These are phyloP conservation scores for Tricholomella constricta DNA, from an alignment of 768 basidiomycete species.

Conservation along the genomic window DNA sequence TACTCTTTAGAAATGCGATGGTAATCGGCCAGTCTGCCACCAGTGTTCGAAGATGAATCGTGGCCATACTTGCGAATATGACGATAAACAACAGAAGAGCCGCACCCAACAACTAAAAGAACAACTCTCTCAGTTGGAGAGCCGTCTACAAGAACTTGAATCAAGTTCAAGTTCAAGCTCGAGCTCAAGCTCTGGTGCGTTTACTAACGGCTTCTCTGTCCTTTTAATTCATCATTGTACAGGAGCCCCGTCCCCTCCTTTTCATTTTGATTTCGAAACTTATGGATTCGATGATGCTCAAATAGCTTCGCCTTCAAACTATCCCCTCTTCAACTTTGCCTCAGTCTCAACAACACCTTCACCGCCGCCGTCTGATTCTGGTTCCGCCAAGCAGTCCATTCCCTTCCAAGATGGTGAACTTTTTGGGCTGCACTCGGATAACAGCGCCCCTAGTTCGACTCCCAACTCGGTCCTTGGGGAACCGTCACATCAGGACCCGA, in stretches of 20 bases:
- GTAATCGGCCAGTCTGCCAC: constrained; percentile 53
- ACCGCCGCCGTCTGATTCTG: constrained; percentile 8
- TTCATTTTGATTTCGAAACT: constrained; percentile 6
- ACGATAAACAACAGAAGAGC: constrained; percentile 60
- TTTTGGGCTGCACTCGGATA: neutral
- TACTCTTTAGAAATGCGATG: constrained; percentile 65
- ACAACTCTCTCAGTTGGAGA: constrained; percentile 54
- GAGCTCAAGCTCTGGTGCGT: constrained; percentile 1
- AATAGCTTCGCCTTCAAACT: neutral
- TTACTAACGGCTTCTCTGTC: neutral
- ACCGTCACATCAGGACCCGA: constrained; percentile 25
- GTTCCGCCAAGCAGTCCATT: neutral
- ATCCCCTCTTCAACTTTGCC: constrained; percentile 6
- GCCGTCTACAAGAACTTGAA: constrained; percentile 56
- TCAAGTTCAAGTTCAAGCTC: constrained; percentile 26
- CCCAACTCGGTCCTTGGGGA: constrained; percentile 17
- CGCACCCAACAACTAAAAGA: constrained; percentile 60
- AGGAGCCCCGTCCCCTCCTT: constrained; percentile 7
- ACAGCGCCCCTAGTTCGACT: constrained; percentile 8
- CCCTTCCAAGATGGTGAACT: neutral
- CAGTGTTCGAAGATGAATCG: constrained; percentile 60
- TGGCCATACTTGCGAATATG: constrained; percentile 55
- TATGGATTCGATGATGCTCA: constrained; percentile 1
- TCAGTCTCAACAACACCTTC: constrained; percentile 13
- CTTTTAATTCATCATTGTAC: neutral